Evolutionary conservation across 345 rosid genomes (phyloP), one percentile per base, ranked within the genome.

Genomic region (Clausena lansium): DNA sequence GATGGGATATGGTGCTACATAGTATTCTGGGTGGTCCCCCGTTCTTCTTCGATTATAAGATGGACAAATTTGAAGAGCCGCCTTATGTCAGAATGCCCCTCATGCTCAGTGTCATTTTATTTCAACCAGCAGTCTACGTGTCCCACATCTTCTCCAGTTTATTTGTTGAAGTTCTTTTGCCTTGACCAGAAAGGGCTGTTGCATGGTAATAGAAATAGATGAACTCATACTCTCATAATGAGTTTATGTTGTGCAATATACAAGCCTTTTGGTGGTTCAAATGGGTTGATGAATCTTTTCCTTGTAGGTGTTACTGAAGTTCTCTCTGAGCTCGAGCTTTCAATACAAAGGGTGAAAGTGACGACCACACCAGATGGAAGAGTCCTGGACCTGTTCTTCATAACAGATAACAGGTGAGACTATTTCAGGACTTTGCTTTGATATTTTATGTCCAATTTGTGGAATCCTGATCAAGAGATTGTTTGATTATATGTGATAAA

Each of bases 1-100:
- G 97, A 94, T 87, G 97, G 97, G 75, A 89, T 77, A 77, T 93
- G 97, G 97, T 94, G 95, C 82, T 93, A 85, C 81, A 50, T 94
- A 33, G 92, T 93, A 2, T 83, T 94, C 55, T 94, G 93, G 94
- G 98, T 94, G 67, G 81, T 88, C 80, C 97, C 92, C 39, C 79
- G 75, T 80, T 81, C 86, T 61, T 79, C 84, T 66, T 85, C 85
- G 8, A 72, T 82, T 17, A 77, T 92, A 17, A 90, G 90, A 85
- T 93, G 98, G 97, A 76, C 89, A 6, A 91, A 87, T 81, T 83
- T 94, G 88, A 90, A 89, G 86, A 82, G 85, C 69, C 91, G 95
- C 15, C 93, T 94, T 76, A 71, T 83, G n/a, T 88, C 89, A 19
- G 77, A 84, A 24, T 94, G 97, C 65, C 98, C 98, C 0, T 84